Base-by-base conservation (phyloP, 2,329 filamentous ascomycete genomes). In the Ophiosphaerella herpotricha region DNA sequence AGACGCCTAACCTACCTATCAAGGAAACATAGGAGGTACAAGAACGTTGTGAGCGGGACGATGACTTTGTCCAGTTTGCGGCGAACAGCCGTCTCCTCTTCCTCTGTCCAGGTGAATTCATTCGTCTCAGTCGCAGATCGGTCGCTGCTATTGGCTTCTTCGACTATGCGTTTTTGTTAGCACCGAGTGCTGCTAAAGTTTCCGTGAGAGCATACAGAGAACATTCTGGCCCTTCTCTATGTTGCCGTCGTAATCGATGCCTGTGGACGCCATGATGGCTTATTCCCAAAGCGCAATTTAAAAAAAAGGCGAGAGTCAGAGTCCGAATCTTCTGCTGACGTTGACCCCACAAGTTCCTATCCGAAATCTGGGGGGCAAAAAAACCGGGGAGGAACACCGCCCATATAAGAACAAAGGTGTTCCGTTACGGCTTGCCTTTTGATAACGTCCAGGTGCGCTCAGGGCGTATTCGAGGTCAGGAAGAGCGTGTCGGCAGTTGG, bases 1-100 rank as follows among this genome's bases (percentile, higher is more conserved):
- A 21, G n/a, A 24, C 14, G 18, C 21, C 13, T 14, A 14, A 5
- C 47, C 6, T 66, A 71, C 67, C 70, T 66, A 41, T 78, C 74
- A 49, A 80, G 69, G 59, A 82, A 81, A 61, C 79, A 82, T 12
- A 83, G 67, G 54, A 83, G 70, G 58, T 83, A 84, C 11, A 84
- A 65, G 7, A 81, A 58, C 1, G 81, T 83, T 9, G 82, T 78
- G 21, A 80, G 64, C 0, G 81, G 81, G 14, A 83, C 75, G 23
- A 80, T 74, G 53, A 79, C 77, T 68, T 73, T 76, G 64, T 84
- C 81, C 36, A 84, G 70, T 68, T 81, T 82, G 55, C 75, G 77
- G 50, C 80, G 75, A 14, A 83, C 69, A 1, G 60, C 66, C 14
- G 64, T 74, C 67, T 83, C 80, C 55, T 83, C 81, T 40, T 75